Conservation (phyloP, 2,329 filamentous ascomycete species). For the Fusarium metavorans region DNA sequence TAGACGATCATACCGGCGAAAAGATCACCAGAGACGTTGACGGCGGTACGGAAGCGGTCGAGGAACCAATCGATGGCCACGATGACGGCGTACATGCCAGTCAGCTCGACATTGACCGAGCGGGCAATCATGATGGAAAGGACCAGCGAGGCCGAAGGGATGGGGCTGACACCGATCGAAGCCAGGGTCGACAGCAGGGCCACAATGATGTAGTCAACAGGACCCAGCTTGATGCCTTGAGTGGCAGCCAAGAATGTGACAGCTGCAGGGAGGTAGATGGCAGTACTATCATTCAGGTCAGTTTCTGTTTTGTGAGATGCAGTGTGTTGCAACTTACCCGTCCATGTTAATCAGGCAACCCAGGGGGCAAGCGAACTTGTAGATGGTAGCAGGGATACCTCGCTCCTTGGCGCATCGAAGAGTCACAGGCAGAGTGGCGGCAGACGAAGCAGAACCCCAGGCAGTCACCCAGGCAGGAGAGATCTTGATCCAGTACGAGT, state of each 20-base stretch:
- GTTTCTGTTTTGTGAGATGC: not conserved
- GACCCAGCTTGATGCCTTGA: conserved; percentile 57
- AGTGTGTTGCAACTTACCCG: conserved; percentile 44
- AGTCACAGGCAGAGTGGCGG: conserved; percentile 64
- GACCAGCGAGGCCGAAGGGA: conserved; percentile 64
- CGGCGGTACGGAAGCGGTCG: conserved; percentile 65
- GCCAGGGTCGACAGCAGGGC: conserved; percentile 62
- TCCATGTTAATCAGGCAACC: conserved; percentile 66
- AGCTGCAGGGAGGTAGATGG: conserved; percentile 66
- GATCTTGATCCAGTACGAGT: conserved; percentile 59
- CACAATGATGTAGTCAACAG: conserved; percentile 62
- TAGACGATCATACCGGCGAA: conserved; percentile 47
- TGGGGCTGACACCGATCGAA: conserved; percentile 66
- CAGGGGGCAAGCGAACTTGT: conserved; percentile 61
- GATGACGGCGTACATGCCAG: conserved; percentile 64
- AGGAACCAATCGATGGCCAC: conserved; percentile 68
- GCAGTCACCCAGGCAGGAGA: conserved; percentile 66
- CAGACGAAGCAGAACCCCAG: conserved; percentile 66
- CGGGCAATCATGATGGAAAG: conserved; percentile 64
- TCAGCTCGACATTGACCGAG: conserved; percentile 58
- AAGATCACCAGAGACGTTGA: conserved; percentile 64
- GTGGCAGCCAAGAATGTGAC: conserved; percentile 65
- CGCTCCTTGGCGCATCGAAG: conserved; percentile 55
- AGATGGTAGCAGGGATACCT: conserved; percentile 56
- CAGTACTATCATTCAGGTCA: conserved; percentile 52